Percentiles rank a stretch among this genome's conserved stretches.
These are phyloP conservation scores for Deinandra increscens DNA, from an alignment of 129 eudicot species.

Conservation along the genomic window DNA sequence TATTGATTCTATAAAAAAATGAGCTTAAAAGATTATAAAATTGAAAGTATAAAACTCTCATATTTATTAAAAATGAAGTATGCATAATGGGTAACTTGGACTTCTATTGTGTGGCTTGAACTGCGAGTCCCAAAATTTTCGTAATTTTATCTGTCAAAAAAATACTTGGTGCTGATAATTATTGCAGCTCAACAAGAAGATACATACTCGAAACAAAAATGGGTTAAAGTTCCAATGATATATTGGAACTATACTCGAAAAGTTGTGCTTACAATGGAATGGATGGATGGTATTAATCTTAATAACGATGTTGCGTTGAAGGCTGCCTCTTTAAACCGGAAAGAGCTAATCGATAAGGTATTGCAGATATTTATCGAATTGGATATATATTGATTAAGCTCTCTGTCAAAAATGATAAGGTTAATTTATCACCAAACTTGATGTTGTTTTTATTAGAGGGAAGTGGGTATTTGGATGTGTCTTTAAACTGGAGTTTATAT, in stretches of 20 bases:
- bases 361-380: no score
- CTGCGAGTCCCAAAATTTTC: background rate
- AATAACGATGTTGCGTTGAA: conserved; percentile 60
- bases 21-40: background rate
- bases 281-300: conserved; percentile 94
- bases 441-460: no score
- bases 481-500: no score
- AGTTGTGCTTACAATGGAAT: conserved; percentile 96
- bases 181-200: conserved; percentile 26
- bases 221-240: conserved; percentile 82
- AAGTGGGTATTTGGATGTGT: no score
- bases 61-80: background rate
- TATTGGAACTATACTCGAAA: conserved; percentile 89
- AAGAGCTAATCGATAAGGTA: conserved; percentile 87
- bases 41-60: background rate
- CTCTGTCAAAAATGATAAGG: no score
- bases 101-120: background rate
- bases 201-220: conserved; percentile 27
- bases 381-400: background rate
- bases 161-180: background rate
- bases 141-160: background rate
- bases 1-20: background rate
- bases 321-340: conserved; percentile 57
- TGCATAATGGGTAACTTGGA: no score
- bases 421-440: no score